phyloP scores from a whole-genome alignment of 192 early-diverging fungal species.

The Coemansia reversa region DNA sequence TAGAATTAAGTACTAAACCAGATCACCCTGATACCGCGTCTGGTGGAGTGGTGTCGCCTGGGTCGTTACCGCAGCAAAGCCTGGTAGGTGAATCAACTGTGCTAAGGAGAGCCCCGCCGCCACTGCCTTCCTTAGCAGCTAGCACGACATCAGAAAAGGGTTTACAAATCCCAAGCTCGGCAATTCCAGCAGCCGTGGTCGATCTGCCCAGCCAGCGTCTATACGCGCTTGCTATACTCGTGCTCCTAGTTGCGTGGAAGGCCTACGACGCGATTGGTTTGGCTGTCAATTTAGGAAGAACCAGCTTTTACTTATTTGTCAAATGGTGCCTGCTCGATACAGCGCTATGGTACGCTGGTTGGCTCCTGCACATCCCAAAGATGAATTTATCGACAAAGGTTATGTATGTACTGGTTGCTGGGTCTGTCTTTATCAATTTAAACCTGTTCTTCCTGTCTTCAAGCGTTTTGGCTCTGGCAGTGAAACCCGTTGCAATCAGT shows the following conservation, averaged over 20 bases:
- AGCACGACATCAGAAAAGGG: constrained; percentile 5
- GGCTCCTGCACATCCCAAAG: constrained; percentile 33
- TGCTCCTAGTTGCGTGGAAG: constrained; percentile 39
- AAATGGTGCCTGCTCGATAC: constrained; percentile 46
- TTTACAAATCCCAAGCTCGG: constrained; percentile 14
- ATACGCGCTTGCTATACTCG: constrained; percentile 28
- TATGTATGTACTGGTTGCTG: constrained; percentile 16
- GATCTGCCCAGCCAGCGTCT: constrained; percentile 49
- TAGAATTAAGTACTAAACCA: too few relatives aligned
- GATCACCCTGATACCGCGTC: not conserved
- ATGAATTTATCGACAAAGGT: constrained; percentile 11
- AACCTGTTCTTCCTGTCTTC: constrained; percentile 43
- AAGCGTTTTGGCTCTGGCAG: constrained; percentile 38
- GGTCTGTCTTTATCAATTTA: constrained; percentile 29
- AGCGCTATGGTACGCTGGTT: constrained; percentile 29
- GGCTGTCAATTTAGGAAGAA: constrained; percentile 13
- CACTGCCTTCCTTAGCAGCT: not conserved
- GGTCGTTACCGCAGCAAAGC: constrained; percentile 10
- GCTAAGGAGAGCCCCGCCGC: constrained; percentile 8
- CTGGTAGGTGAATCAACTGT: not conserved
- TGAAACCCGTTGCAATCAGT: constrained; percentile 40
- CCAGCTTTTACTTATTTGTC: constrained; percentile 34
- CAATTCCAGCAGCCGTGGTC: constrained; percentile 31
- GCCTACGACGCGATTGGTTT: constrained; percentile 28
- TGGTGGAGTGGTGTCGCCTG: constrained; percentile 5